Evolutionary conservation across 2,329 filamentous ascomycete genomes (phyloP).

Genomic region (Capronia epimyces): DNA sequence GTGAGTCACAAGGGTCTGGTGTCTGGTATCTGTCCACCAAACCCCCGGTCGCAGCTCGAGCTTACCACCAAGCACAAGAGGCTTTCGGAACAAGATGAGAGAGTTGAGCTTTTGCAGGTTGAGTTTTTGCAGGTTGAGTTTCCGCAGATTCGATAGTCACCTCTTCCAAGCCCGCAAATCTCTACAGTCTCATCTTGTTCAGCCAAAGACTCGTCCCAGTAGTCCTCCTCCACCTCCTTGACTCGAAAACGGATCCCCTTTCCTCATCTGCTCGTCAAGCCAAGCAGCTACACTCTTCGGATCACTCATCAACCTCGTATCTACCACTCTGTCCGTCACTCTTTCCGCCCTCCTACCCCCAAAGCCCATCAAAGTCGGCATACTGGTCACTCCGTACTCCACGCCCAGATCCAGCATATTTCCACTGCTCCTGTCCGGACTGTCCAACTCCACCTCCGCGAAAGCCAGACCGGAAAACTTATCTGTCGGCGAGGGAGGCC

Average conservation of each 20-base stretch:
- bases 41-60: no score
- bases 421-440: constrained; percentile 31
- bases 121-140: no score
- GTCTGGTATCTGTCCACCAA: no score
- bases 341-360: constrained; percentile 26
- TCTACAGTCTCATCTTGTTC: no score
- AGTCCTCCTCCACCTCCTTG: constrained; percentile 10
- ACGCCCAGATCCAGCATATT: constrained; percentile 28
- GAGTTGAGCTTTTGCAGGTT: no score
- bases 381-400: constrained; percentile 27
- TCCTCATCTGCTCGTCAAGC: constrained; percentile 27
- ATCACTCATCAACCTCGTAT: constrained; percentile 26
- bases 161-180: no score
- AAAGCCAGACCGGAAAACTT: constrained; percentile 23
- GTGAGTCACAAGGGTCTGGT: no score
- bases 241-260: constrained; percentile 23
- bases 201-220: constrained; percentile 22
- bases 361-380: constrained; percentile 28
- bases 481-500: constrained; percentile 16
- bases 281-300: constrained; percentile 19
- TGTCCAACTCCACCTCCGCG: constrained; percentile 27
- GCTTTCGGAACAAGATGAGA: no score
- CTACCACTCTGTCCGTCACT: constrained; percentile 26
- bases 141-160: no score
- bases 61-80: no score